Conservation (phyloP, 768 basidiomycete species). For the Leccinum broughii region DNA sequence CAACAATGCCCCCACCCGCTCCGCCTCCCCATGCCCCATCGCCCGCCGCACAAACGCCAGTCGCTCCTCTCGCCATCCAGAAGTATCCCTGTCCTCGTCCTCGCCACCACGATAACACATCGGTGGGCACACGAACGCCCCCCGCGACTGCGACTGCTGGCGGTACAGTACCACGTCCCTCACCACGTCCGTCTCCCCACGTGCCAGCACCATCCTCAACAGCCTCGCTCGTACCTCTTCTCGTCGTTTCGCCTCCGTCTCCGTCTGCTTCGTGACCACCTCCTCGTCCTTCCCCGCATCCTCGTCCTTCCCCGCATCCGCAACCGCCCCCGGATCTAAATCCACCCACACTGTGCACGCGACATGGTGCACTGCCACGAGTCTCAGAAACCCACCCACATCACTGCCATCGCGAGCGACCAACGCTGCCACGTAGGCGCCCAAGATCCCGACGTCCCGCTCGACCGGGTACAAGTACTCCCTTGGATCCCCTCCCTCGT, state of each 20-base stretch:
- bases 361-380: slow-evolving; percentile 78
- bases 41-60: slow-evolving; percentile 15
- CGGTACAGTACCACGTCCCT: slow-evolving; percentile 58
- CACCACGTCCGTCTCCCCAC: slow-evolving; percentile 49
- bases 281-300: slow-evolving; percentile 7
- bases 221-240: slow-evolving; percentile 40
- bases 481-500: slow-evolving; percentile 37
- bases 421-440: slow-evolving; percentile 57
- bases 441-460: slow-evolving; percentile 56
- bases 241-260: slow-evolving; percentile 32
- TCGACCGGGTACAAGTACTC: slow-evolving; percentile 78
- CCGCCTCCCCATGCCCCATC: slow-evolving; percentile 10
- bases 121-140: slow-evolving; percentile 46
- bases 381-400: slow-evolving; percentile 57
- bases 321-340: slow-evolving; percentile 32
- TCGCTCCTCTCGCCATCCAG: slow-evolving; percentile 18
- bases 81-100: slow-evolving; percentile 1
- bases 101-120: slow-evolving; percentile 44
- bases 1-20: slow-evolving; percentile 18
- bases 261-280: slow-evolving; percentile 15
- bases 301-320: not conserved
- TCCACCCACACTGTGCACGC: slow-evolving; percentile 76
- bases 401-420: slow-evolving; percentile 32
- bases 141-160: slow-evolving; percentile 40
- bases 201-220: slow-evolving; percentile 50